These are phyloP conservation scores for Russula lepida DNA, from an alignment of 768 basidiomycete species.

Conservation along the genomic window DNA sequence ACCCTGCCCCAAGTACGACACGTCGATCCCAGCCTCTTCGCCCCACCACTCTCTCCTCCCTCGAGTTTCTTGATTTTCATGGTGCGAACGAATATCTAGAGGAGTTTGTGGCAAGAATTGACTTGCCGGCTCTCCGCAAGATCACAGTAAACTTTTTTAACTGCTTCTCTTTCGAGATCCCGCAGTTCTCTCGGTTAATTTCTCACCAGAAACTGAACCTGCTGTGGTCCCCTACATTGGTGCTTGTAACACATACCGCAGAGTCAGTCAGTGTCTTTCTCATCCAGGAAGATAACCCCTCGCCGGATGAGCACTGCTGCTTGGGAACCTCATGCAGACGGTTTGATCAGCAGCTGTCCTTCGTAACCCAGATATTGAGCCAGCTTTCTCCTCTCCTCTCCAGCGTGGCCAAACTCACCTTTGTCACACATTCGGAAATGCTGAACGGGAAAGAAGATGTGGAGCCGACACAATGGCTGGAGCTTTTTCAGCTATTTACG, in stretches of 20 bases:
- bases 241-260: neutral
- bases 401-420: neutral
- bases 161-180: neutral
- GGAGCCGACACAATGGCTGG: neutral
- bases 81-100: conserved; percentile 6
- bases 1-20: neutral
- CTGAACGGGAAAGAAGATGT: neutral
- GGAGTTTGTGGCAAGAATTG: neutral
- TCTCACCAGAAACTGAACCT: neutral
- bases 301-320: neutral
- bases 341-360: conserved; percentile 3
- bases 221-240: neutral
- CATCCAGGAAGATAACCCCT: neutral
- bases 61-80: neutral
- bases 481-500: neutral
- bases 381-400: neutral
- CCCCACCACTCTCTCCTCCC: neutral
- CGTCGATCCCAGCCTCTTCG: neutral
- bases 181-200: neutral
- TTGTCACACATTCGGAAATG: neutral
- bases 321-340: neutral
- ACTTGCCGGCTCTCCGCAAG: neutral
- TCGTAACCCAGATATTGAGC: neutral
- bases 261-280: neutral
- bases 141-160: too few species aligned